phyloP scores from a whole-genome alignment of 192 early-diverging fungal genomes.

The Linnemannia elongata region DNA sequence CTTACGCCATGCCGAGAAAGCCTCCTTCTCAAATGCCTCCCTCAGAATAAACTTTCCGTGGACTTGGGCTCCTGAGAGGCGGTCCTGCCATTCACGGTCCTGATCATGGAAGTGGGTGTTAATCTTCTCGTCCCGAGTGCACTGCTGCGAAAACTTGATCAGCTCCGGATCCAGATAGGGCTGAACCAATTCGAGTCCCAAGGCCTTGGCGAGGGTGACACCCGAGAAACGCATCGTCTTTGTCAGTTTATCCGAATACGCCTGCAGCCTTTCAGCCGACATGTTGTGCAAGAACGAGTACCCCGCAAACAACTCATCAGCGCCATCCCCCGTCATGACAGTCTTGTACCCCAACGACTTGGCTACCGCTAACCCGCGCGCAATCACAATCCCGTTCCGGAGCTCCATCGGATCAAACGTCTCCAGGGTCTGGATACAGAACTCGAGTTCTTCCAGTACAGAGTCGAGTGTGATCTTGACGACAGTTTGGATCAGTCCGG shows the following conservation, averaged over 20 bases:
- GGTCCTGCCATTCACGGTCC: slow-evolving; percentile 50
- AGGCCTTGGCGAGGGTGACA: slow-evolving; percentile 58
- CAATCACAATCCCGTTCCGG: slow-evolving; percentile 72
- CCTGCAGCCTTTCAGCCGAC: slow-evolving; percentile 58
- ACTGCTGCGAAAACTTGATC: slow-evolving; percentile 67
- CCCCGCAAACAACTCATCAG: slow-evolving; percentile 81
- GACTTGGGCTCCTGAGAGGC: slow-evolving; percentile 23
- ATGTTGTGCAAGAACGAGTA: slow-evolving; percentile 73
- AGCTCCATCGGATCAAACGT: slow-evolving; percentile 84
- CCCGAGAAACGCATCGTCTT: slow-evolving; percentile 68
- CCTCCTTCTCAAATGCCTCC: slow-evolving; percentile 71
- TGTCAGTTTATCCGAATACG: slow-evolving; percentile 65
- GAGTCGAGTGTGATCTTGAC: slow-evolving; percentile 61
- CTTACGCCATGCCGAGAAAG: slow-evolving; percentile 68
- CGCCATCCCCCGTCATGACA: slow-evolving; percentile 75
- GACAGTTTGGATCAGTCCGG: slow-evolving; percentile 61
- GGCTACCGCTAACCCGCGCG: slow-evolving; percentile 62
- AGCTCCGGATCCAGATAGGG: slow-evolving; percentile 70
- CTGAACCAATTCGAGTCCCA: slow-evolving; percentile 61
- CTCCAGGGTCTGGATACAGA: slow-evolving; percentile 66
- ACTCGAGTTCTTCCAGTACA: slow-evolving; percentile 58
- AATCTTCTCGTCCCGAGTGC: slow-evolving; percentile 52
- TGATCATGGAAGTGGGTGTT: slow-evolving; percentile 52
- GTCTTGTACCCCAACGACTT: slow-evolving; percentile 59
- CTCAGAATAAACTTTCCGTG: slow-evolving; percentile 75